Conservation (phyloP, 441 rosid species). For the Erodium trifolium region DNA sequence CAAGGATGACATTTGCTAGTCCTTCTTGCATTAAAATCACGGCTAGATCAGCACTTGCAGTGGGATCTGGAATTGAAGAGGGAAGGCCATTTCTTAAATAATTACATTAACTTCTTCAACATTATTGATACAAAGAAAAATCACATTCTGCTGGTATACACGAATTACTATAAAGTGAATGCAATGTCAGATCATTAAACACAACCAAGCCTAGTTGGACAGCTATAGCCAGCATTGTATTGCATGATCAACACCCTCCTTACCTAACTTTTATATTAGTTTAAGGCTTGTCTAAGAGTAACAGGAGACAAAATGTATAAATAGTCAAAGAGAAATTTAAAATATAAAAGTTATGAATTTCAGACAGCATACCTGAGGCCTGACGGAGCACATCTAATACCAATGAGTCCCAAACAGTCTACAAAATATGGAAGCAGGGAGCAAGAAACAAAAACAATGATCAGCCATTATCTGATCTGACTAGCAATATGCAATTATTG, state of each 20-base stretch:
- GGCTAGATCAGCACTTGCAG: conserved; percentile 92
- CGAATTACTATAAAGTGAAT: background rate
- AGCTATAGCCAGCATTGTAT: too few relatives aligned
- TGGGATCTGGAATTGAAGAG: conserved; percentile 49
- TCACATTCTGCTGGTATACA: background rate
- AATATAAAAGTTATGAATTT: conserved; percentile 11
- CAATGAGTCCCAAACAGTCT: conserved; percentile 81
- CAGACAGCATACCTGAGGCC: conserved; percentile 63
- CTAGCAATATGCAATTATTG: background rate
- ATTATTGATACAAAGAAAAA: background rate
- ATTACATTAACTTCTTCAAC: background rate
- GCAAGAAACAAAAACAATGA: conserved; percentile 12
- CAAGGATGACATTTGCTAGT: conserved; percentile 62
- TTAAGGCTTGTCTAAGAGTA: background rate
- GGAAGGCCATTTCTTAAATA: background rate
- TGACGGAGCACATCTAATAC: conserved; percentile 67
- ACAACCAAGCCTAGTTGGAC: background rate
- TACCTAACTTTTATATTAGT: background rate
- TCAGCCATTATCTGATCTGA: background rate
- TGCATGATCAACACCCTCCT: background rate
- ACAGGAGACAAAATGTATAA: background rate
- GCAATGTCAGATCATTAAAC: background rate
- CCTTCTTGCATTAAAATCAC: conserved; percentile 98
- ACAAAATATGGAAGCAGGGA: conserved; percentile 17
- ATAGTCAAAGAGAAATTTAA: conserved; percentile 4